These are phyloP conservation scores for Carex cristatella DNA, from an alignment of 176 grass and related monocot species.

Conservation along the genomic window DNA sequence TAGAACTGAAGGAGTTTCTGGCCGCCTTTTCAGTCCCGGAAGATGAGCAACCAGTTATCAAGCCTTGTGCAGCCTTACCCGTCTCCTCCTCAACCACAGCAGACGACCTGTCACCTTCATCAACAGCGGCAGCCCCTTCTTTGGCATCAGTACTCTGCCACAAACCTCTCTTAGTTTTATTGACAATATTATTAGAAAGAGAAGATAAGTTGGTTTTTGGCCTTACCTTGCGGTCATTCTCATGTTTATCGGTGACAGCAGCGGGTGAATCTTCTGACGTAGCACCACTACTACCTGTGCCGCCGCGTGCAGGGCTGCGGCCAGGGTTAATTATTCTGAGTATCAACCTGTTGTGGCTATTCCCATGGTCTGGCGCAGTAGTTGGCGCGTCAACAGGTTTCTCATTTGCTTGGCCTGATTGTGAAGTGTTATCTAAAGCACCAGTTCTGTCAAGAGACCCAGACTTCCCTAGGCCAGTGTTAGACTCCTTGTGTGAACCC, in stretches of 20 bases:
- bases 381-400: conserved; percentile 38
- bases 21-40: conserved; percentile 42
- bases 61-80: conserved; percentile 37
- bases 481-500: conserved; percentile 55
- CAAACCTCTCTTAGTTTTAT: conserved; percentile 43
- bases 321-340: conserved; percentile 64
- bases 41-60: conserved; percentile 33
- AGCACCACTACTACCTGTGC: conserved; percentile 37
- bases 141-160: conserved; percentile 61
- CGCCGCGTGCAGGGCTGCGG: conserved; percentile 38
- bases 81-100: conserved; percentile 41
- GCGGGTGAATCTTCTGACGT: conserved; percentile 65
- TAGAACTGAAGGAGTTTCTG: conserved; percentile 68
- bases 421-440: conserved; percentile 42
- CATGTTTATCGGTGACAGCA: conserved; percentile 50
- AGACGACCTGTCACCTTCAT: conserved; percentile 55
- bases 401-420: conserved; percentile 50
- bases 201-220: conserved; percentile 36
- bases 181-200: conserved; percentile 21
- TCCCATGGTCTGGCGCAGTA: conserved; percentile 31
- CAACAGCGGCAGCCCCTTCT: conserved; percentile 36
- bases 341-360: conserved; percentile 55
- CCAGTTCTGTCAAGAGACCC: conserved; percentile 34
- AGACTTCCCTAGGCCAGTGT: conserved; percentile 27
- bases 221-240: conserved; percentile 55